Percentiles rank a stretch among this genome's conserved stretches.
phyloP scores from a whole-genome alignment of 148 eudicot genomes.

The Spergularia bocconei region DNA sequence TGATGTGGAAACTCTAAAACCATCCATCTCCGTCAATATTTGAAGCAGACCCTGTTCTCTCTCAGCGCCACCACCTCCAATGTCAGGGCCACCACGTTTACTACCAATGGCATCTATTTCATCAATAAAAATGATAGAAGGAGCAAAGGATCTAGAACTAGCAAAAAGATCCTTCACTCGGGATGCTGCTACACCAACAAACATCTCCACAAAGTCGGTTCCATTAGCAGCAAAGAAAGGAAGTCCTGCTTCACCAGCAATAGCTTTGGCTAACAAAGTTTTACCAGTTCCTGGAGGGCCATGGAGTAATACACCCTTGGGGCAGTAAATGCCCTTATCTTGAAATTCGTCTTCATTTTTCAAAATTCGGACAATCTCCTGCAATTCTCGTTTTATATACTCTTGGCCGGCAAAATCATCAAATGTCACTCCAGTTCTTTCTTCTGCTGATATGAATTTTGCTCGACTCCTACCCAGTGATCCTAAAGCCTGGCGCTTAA shows the following conservation, averaged over 20 bases:
- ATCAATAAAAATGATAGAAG: slow-evolving; percentile 91
- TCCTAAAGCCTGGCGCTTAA: slow-evolving; percentile 61
- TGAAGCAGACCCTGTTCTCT: slow-evolving; percentile 98
- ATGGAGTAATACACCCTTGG: slow-evolving; percentile 89
- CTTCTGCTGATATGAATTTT: slow-evolving; percentile 92
- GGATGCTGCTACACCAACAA: slow-evolving; percentile 94
- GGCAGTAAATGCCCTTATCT: slow-evolving; percentile 87
- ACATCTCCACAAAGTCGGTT: slow-evolving; percentile 98
- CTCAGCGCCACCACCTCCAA: slow-evolving; percentile 98
- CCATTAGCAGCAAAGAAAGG: slow-evolving; percentile 94
- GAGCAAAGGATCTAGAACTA: slow-evolving; percentile 82
- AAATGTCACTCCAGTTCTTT: slow-evolving; percentile 86
- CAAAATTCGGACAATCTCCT: slow-evolving; percentile 80
- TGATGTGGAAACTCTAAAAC: slow-evolving; percentile 74
- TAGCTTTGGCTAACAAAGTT: slow-evolving; percentile 91
- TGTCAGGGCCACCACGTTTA: slow-evolving; percentile 96
- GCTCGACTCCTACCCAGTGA: slow-evolving; percentile 95
- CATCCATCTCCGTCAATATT: slow-evolving; percentile 94
- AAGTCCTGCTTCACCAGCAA: slow-evolving; percentile 97
- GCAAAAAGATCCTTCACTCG: slow-evolving; percentile 90
- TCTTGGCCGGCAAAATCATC: slow-evolving; percentile 98
- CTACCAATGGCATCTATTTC: slow-evolving; percentile 99
- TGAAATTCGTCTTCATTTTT: slow-evolving; percentile 85
- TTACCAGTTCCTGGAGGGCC: slow-evolving; percentile 99
- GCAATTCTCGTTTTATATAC: slow-evolving; percentile 85